phyloP scores from a whole-genome alignment of 352 stramenopile genomes.

The Phytophthora sojae region DNA sequence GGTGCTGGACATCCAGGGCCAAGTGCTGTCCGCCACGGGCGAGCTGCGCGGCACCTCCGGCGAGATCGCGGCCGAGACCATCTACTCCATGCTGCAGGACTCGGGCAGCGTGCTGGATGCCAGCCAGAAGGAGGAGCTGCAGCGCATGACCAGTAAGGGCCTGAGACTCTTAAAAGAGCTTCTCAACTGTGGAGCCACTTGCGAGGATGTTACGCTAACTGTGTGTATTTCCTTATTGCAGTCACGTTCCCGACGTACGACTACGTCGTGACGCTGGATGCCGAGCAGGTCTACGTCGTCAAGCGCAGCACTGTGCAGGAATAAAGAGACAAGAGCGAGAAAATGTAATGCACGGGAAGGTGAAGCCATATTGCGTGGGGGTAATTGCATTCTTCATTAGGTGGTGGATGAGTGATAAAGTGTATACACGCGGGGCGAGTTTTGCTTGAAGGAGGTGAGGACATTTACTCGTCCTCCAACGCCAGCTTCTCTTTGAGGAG shows the following conservation, averaged over 20 bases:
- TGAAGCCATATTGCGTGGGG: neutral
- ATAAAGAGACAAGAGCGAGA: constrained; percentile 18
- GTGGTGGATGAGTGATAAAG: constrained; percentile 14
- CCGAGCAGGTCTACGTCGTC: constrained; percentile 75
- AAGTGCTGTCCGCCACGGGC: constrained; percentile 70
- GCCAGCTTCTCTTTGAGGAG: constrained; percentile 87
- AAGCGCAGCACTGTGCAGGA: constrained; percentile 58
- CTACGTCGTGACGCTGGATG: constrained; percentile 74
- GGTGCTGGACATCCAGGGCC: constrained; percentile 63
- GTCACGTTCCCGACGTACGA: constrained; percentile 75
- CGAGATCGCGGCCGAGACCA: constrained; percentile 60
- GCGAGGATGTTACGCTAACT: constrained; percentile 6
- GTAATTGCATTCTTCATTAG: constrained; percentile 1
- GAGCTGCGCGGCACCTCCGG: constrained; percentile 60
- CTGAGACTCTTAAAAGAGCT: neutral
- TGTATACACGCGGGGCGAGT: constrained; percentile 18
- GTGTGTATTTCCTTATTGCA: constrained; percentile 22
- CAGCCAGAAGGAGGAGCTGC: constrained; percentile 64
- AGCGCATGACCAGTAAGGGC: constrained; percentile 68
- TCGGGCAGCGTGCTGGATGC: constrained; percentile 62
- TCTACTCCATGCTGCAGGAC: constrained; percentile 80
- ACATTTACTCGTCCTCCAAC: constrained; percentile 45
- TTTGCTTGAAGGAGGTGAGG: neutral
- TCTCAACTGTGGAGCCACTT: neutral
- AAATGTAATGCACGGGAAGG: constrained; percentile 2